phyloP scores from a whole-genome alignment of 2,329 filamentous ascomycete genomes.

The Calonectria henricotiae region DNA sequence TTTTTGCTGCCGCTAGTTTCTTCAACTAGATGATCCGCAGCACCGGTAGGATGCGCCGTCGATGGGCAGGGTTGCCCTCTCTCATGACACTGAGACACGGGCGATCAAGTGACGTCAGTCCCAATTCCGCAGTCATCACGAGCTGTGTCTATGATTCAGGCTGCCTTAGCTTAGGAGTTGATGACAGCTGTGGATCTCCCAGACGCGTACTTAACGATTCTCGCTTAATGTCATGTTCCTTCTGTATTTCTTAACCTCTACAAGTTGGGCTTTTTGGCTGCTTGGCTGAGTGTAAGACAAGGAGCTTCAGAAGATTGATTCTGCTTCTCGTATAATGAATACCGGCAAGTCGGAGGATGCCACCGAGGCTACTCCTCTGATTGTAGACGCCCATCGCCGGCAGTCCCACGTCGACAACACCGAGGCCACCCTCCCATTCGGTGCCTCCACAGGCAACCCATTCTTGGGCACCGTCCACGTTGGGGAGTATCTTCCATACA shows the following conservation, averaged over 20 bases:
- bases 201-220: neutral
- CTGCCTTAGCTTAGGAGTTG: neutral
- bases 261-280: neutral
- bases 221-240: neutral
- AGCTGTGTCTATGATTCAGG: neutral
- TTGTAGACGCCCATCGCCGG: neutral
- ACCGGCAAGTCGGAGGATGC: neutral
- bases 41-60: neutral
- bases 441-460: neutral
- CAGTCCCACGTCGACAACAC: neutral
- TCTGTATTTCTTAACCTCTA: neutral
- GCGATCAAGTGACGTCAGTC: constrained; percentile 16
- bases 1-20: neutral
- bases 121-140: neutral
- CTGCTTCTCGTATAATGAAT: constrained; percentile 1
- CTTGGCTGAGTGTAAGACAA: neutral
- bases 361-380: constrained; percentile 26
- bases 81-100: constrained; percentile 3
- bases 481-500: constrained; percentile 59
- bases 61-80: neutral
- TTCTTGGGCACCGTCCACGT: neutral
- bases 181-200: too few species aligned
- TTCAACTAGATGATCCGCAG: neutral
- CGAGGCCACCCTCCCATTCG: neutral
- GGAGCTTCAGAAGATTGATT: neutral